Base-by-base conservation (phyloP, 192 early-diverging fungal species). In the Coemansia sp. region DNA sequence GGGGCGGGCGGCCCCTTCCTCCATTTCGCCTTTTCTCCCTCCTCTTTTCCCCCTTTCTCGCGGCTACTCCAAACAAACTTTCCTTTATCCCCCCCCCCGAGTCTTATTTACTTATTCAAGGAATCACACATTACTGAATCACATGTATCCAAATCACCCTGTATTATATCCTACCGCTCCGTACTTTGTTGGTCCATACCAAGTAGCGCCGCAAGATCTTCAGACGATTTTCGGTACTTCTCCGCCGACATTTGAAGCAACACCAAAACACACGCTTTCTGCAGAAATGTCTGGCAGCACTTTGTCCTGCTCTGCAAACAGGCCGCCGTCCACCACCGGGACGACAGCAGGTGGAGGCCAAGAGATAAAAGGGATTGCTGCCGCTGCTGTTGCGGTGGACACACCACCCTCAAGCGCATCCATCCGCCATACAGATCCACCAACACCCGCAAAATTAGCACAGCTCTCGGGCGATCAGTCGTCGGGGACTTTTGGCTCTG, bases 261-360 rank as follows among this genome's bases (percentile, higher is more conserved):
- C 17, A 33, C 33, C 6, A 33, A 34, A 57, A 13, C 34, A 14
- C 59, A 59, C 34, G 50, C 58, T 11, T 57, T 17, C 55, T 19
- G 17, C 55, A 17, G 25, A 41, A 32, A 70, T 63, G 62, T 59
- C 62, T 36, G 62, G 68, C 9, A 57, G 68, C 50, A 49, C 68
- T 3, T 61, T 70, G 4, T 63, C 42, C 42, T 45, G 42, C 15
- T 45, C 42, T 45, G 42, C 42, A 45, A 45, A 45, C 42, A 45
- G 42, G 13, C 42, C 68, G 13, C 42, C 68, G 6, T 69, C 20
- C 6, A 15, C 29, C 33, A 61, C 61, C 1, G 55, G 34, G 35
- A 36, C 41, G 10, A 53, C 53, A 9, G 48, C 23, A 25, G 13
- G 20, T 25, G 49, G 20, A 9, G 54, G 55, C 9, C 63, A 56